Evolutionary conservation across 192 early-diverging fungal genomes (phyloP).

Genomic region (Coemansia sp.): DNA sequence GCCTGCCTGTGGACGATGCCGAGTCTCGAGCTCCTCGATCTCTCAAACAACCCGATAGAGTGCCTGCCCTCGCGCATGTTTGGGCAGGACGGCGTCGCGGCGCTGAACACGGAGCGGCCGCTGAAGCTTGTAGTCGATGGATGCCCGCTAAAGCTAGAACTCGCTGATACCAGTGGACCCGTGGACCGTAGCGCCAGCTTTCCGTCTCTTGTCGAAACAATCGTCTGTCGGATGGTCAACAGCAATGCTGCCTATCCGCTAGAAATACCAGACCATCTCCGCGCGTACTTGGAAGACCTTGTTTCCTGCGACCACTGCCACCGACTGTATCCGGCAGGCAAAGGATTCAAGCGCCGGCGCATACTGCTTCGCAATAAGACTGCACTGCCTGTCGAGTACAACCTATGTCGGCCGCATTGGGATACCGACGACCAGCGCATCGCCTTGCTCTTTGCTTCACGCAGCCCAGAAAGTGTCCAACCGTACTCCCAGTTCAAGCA

Average conservation of each 20-base stretch:
- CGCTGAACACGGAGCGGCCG: conserved; percentile 18
- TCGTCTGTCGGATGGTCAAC: conserved; percentile 30
- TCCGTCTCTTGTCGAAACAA: conserved; percentile 29
- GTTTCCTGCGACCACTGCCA: conserved; percentile 35
- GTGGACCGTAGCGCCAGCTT: not conserved
- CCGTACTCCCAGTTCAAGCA: conserved; percentile 19
- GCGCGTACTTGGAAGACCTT: conserved; percentile 15
- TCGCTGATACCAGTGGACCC: too few relatives aligned
- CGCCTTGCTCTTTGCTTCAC: conserved; percentile 35
- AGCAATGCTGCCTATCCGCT: conserved; percentile 15
- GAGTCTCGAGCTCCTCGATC: conserved; percentile 13
- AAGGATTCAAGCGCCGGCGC: conserved; percentile 25
- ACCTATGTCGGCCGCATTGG: conserved; percentile 39
- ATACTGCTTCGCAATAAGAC: conserved; percentile 20
- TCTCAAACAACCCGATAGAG: conserved; percentile 31
- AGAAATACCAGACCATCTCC: conserved; percentile 36
- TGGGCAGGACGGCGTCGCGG: conserved; percentile 22
- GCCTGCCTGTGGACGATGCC: conserved; percentile 16
- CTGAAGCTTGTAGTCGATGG: conserved; percentile 20
- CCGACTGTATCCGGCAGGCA: conserved; percentile 27
- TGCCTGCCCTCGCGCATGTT: conserved; percentile 33
- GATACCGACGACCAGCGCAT: conserved; percentile 29
- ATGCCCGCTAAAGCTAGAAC: conserved; percentile 16
- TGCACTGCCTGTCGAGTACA: conserved; percentile 32
- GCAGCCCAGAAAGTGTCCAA: conserved; percentile 17